phyloP scores from a whole-genome alignment of 2,329 filamentous ascomycete genomes.

The Monosporascus sp. region DNA sequence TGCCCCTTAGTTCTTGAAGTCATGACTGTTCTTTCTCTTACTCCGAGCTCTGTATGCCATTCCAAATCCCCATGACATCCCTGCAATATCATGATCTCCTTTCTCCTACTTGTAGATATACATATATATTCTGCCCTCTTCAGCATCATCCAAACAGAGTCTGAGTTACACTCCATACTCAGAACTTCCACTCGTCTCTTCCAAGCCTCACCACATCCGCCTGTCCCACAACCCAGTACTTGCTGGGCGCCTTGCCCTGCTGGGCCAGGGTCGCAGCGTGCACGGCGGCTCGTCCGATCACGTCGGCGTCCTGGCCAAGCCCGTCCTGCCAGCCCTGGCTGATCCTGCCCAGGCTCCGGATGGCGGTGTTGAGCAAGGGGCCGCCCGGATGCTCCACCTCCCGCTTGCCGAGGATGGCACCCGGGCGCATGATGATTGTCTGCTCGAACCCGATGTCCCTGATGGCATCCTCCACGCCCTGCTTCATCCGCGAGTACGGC shows the following conservation, averaged over 20 bases:
- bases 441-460: slow-evolving; percentile 69
- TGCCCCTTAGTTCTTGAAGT: too few relatives aligned
- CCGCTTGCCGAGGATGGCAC: slow-evolving; percentile 67
- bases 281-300: slow-evolving; percentile 65
- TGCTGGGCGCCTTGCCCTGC: slow-evolving; percentile 53
- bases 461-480: slow-evolving; percentile 75
- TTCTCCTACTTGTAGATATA: too few relatives aligned
- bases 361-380: slow-evolving; percentile 47
- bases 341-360: slow-evolving; percentile 50
- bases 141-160: too few relatives aligned
- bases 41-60: too few relatives aligned
- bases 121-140: too few relatives aligned
- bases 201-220: slow-evolving; percentile 63
- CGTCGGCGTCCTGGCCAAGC: slow-evolving; percentile 67
- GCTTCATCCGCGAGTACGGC: slow-evolving; percentile 68
- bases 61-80: too few relatives aligned
- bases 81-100: too few relatives aligned
- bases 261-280: slow-evolving; percentile 52
- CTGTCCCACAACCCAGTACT: slow-evolving; percentile 55
- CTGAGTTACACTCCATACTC: background rate
- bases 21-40: too few relatives aligned
- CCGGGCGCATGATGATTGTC: slow-evolving; percentile 69
- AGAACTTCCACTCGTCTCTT: slow-evolving; percentile 47
- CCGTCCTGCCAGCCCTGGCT: slow-evolving; percentile 53
- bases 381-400: slow-evolving; percentile 57